Evolutionary conservation across 2,329 filamentous ascomycete genomes (phyloP).

Genomic region (Clonostachys byssicola): DNA sequence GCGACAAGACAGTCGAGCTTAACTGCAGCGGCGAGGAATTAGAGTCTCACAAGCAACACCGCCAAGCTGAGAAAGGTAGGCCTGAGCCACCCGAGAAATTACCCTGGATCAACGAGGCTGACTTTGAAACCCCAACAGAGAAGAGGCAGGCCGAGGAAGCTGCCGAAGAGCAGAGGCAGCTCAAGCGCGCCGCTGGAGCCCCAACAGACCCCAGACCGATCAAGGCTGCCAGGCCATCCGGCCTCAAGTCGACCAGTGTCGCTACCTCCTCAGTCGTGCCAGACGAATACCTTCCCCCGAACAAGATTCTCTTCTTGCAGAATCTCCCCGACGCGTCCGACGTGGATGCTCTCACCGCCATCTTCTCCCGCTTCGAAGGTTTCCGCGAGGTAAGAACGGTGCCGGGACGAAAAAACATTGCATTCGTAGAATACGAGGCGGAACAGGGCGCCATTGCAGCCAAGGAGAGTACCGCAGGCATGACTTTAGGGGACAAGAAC

Average conservation of each 20-base stretch:
- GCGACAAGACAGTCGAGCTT: slow-evolving; percentile 79
- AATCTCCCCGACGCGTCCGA: slow-evolving; percentile 86
- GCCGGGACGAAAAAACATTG: slow-evolving; percentile 81
- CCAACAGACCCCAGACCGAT: slow-evolving; percentile 51
- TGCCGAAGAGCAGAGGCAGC: slow-evolving; percentile 71
- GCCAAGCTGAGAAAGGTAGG: slow-evolving; percentile 86
- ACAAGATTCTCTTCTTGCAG: slow-evolving; percentile 94
- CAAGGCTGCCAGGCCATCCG: slow-evolving; percentile 57
- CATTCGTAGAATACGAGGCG: slow-evolving; percentile 93
- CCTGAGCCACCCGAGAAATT: not conserved
- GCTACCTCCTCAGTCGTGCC: slow-evolving; percentile 71
- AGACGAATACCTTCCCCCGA: slow-evolving; percentile 97
- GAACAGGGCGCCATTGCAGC: slow-evolving; percentile 87
- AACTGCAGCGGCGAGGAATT: slow-evolving; percentile 76
- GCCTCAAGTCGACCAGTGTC: slow-evolving; percentile 72
- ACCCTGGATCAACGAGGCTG: not conserved
- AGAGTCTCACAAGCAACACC: slow-evolving; percentile 78
- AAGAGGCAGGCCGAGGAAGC: slow-evolving; percentile 80
- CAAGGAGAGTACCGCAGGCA: slow-evolving; percentile 88
- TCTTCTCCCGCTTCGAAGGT: slow-evolving; percentile 88
- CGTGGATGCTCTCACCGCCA: slow-evolving; percentile 70
- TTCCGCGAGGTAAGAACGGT: slow-evolving; percentile 92
- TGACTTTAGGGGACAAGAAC: slow-evolving; percentile 69
- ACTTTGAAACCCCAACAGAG: slow-evolving; percentile 31
- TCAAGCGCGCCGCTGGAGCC: slow-evolving; percentile 56